Conservation (phyloP, 2,329 filamentous ascomycete genomes). For the Hymenotorrendiella dingleyae region DNA sequence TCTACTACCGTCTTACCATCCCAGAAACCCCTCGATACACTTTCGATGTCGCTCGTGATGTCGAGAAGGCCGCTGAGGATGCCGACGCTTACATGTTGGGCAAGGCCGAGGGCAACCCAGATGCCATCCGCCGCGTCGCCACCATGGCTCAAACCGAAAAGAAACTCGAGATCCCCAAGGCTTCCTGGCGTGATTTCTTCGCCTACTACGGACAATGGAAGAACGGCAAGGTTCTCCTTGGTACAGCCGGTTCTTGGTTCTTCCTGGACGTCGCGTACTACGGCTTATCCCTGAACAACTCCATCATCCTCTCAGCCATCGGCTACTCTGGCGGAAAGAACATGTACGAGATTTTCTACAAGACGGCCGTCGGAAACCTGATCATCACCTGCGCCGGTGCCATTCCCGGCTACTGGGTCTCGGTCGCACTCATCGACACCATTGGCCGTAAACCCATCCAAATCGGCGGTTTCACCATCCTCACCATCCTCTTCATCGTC, state of each 20-base stretch:
- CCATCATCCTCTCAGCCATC: constrained; percentile 64
- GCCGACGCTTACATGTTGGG: constrained; percentile 54
- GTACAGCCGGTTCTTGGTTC: constrained; percentile 78
- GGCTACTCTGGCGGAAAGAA: constrained; percentile 60
- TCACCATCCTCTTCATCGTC: constrained; percentile 56
- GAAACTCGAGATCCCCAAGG: constrained; percentile 57
- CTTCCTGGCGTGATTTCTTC: constrained; percentile 63
- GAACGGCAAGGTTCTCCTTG: constrained; percentile 65
- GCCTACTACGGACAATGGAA: constrained; percentile 64
- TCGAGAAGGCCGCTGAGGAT: constrained; percentile 69
- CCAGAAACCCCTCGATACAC: constrained; percentile 81
- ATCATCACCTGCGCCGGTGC: constrained; percentile 73
- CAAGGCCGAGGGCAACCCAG: constrained; percentile 42
- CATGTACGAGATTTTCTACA: constrained; percentile 64
- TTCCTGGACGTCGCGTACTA: constrained; percentile 68
- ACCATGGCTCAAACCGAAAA: constrained; percentile 47
- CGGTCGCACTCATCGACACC: constrained; percentile 66
- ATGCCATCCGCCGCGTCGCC: constrained; percentile 43
- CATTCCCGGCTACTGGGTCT: constrained; percentile 75
- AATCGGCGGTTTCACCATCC: constrained; percentile 52
- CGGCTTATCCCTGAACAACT: constrained; percentile 69
- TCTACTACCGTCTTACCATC: constrained; percentile 84
- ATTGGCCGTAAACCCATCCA: constrained; percentile 74
- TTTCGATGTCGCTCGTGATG: constrained; percentile 71
- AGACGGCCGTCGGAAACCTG: constrained; percentile 70